A percentile compares a stretch with the other conserved stretches of the same genome.
phyloP scores from a whole-genome alignment of 331 rosid genomes.

The Malus hybrid region DNA sequence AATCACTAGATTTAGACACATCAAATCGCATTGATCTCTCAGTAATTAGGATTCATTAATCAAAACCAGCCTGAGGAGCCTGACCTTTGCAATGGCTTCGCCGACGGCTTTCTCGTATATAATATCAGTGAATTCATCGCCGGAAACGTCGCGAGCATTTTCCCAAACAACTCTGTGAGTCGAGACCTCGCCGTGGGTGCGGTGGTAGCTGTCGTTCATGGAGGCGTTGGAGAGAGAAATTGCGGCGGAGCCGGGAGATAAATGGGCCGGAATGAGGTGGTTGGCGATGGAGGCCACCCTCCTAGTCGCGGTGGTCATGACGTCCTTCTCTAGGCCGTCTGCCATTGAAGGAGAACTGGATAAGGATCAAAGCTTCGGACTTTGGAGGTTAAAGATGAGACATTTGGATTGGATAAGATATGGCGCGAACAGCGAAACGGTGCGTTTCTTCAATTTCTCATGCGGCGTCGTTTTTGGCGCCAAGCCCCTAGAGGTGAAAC shows the following conservation, averaged over 20 bases:
- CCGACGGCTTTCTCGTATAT: slow-evolving; percentile 64
- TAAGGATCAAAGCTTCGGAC: background rate
- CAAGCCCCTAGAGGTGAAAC: background rate
- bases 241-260: background rate
- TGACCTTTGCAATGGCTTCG: slow-evolving; percentile 74
- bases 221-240: slow-evolving; percentile 29
- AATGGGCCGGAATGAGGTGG: slow-evolving; percentile 39
- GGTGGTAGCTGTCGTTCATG: slow-evolving; percentile 39
- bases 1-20: background rate
- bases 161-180: slow-evolving; percentile 53
- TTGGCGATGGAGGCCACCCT: slow-evolving; percentile 49
- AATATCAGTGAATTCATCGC: slow-evolving; percentile 53
- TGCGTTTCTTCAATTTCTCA: background rate
- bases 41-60: background rate
- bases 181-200: slow-evolving; percentile 59
- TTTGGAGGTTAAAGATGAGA: background rate
- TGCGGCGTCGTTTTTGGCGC: background rate
- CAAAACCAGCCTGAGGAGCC: background rate
- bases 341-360: slow-evolving; percentile 3
- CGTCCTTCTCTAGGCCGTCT: slow-evolving; percentile 31
- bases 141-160: slow-evolving; percentile 31
- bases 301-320: slow-evolving; percentile 25
- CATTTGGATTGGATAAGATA: slow-evolving; percentile 6
- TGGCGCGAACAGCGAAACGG: background rate
- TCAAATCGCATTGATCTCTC: background rate